Conservation (phyloP, 2,329 filamentous ascomycete species). For the Aspergillus sp. region DNA sequence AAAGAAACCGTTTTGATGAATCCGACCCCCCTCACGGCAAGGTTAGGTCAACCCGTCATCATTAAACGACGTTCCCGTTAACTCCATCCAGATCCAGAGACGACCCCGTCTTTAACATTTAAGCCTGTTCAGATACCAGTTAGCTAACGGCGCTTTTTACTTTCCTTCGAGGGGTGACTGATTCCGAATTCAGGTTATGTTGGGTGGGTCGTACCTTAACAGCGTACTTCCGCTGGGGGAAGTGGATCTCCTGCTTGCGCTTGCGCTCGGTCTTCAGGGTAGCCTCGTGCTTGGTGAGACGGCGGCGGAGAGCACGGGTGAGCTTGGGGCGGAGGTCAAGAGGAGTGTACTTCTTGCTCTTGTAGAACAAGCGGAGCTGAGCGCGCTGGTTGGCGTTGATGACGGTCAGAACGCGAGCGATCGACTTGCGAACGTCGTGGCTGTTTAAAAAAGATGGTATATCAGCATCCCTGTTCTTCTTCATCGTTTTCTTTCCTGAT, state of each 20-base stretch:
- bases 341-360: slow-evolving; percentile 99
- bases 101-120: slow-evolving; percentile 26
- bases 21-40: slow-evolving; percentile 30
- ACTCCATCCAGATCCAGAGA: slow-evolving; percentile 40
- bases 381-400: slow-evolving; percentile 99
- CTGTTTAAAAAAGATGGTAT: slow-evolving; percentile 50
- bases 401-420: slow-evolving; percentile 97
- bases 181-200: too few relatives aligned
- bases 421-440: slow-evolving; percentile 99
- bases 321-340: slow-evolving; percentile 98
- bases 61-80: slow-evolving; percentile 36
- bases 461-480: slow-evolving; percentile 28
- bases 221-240: slow-evolving; percentile 98
- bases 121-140: slow-evolving; percentile 29
- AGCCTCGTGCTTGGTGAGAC: slow-evolving; percentile 89
- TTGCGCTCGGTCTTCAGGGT: slow-evolving; percentile 85
- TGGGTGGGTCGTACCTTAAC: slow-evolving; percentile 73
- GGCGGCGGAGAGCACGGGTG: slow-evolving; percentile 96
- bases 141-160: not conserved
- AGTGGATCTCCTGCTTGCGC: slow-evolving; percentile 94
- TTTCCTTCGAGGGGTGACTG: not conserved
- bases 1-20: slow-evolving; percentile 28
- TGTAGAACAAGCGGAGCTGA: slow-evolving; percentile 98
- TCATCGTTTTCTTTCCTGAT: slow-evolving; percentile 4
- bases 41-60: slow-evolving; percentile 35